Evolutionary conservation across 192 early-diverging fungal species (phyloP).

Genomic region (Jimgerdemannia lactiflua): DNA sequence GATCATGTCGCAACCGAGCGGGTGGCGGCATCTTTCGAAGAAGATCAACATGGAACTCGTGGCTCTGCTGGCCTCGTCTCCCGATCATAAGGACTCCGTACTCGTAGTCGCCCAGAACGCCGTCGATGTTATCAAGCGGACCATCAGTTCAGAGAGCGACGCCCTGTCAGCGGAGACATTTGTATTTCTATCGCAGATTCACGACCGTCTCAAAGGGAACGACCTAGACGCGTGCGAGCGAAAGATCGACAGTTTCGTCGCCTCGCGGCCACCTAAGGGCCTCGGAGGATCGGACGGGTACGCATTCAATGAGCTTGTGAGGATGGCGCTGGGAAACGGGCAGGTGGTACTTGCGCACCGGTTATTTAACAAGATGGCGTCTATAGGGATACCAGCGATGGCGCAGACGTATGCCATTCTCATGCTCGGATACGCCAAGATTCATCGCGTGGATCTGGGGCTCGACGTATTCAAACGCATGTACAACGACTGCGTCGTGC

Average conservation of each 20-base stretch:
- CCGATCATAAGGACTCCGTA: no score
- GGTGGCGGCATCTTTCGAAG: neutral
- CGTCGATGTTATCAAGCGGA: no score
- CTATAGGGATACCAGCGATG: neutral
- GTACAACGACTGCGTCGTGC: slow-evolving; percentile 1
- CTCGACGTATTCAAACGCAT: slow-evolving; percentile 20
- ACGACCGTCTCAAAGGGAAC: no score
- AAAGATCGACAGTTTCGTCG: no score
- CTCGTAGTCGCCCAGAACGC: no score
- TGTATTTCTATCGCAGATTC: no score
- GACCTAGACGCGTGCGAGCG: no score
- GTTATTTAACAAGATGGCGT: neutral
- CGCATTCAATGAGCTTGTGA: neutral
- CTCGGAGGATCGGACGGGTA: no score
- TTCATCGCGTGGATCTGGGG: slow-evolving; percentile 1
- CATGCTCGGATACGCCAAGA: slow-evolving; percentile 17
- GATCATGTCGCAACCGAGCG: slow-evolving; percentile 2
- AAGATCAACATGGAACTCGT: neutral
- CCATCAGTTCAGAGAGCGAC: no score
- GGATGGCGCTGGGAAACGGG: neutral
- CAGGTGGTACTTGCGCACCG: neutral
- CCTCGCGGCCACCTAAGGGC: no score
- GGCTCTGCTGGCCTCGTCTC: no score
- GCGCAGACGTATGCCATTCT: slow-evolving; percentile 14
- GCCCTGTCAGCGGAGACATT: no score